phyloP scores from a whole-genome alignment of 2,329 filamentous ascomycete genomes.

The Colletotrichum musicola region DNA sequence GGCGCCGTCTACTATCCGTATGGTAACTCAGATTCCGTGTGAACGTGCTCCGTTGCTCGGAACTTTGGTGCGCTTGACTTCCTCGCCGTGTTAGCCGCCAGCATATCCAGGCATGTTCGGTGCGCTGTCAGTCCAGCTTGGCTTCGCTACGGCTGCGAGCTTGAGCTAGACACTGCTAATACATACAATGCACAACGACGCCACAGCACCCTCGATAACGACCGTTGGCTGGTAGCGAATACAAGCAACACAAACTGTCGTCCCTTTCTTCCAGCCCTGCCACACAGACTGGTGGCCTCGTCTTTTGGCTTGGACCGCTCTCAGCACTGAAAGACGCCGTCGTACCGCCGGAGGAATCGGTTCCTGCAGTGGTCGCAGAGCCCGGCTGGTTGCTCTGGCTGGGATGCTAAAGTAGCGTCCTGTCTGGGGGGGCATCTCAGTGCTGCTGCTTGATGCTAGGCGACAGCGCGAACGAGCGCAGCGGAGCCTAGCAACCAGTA shows the following conservation, averaged over 20 bases:
- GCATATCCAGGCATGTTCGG: conserved; percentile 12
- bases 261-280: not conserved
- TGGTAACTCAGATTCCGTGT: conserved; percentile 11
- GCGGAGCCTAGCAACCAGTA: conserved; percentile 9
- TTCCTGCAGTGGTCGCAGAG: conserved; percentile 31
- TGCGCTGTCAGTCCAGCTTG: conserved; percentile 31
- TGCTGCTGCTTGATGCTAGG: conserved; percentile 14
- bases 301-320: conserved; percentile 27
- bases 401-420: conserved; percentile 20
- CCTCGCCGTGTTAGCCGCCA: conserved; percentile 18
- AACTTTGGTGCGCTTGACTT: conserved; percentile 13
- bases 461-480: conserved; percentile 11
- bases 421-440: not conserved
- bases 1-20: not conserved
- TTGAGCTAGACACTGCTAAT: conserved; percentile 1
- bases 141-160: conserved; percentile 7
- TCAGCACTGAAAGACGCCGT: conserved; percentile 23
- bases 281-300: conserved; percentile 25
- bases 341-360: conserved; percentile 35
- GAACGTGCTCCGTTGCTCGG: conserved; percentile 28
- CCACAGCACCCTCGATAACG: conserved; percentile 3
- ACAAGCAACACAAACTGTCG: conserved; percentile 9
- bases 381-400: conserved; percentile 21
- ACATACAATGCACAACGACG: conserved; percentile 4
- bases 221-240: conserved; percentile 8